Base-by-base conservation (phyloP, 192 early-diverging fungal genomes). In the Coemansia sp. region DNA sequence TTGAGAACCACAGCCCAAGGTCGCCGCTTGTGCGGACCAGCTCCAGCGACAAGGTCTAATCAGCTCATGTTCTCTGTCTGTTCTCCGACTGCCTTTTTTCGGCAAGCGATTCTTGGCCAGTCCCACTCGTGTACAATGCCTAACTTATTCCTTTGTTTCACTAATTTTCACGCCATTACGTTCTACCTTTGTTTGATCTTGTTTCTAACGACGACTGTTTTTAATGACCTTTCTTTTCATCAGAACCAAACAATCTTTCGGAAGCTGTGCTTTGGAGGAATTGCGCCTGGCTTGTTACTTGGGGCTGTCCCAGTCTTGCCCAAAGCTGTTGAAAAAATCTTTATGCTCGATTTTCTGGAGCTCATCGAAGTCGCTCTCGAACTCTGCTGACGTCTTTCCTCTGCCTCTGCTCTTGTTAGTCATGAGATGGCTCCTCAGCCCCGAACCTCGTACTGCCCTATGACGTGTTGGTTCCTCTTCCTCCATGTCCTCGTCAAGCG, bases 311-410 rank as follows among this genome's bases (percentile, higher is more conserved):
- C 80, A 83, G 61, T 68, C 35, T 44, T 71, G 43, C 12, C 68
- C 71, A 77, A 83, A 83, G 46, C 41, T 51, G 24, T 75, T 69
- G 41, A 66, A 68, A 48, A 75, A 77, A 66, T 71, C 68, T 1
- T 33, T 45, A 63, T 83, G 75, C 12, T 68, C 69, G 10, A 77
- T 56, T 12, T 57, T 70, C 14, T 60, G 45, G 7, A 30, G n/a
- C 56, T 76, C 78, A 38, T 73, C 73, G 0, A 33, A 3, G 24
- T 34, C 66, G 39, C 48, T 16, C n/a, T 21, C 35, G 18, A 21
- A 59, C n/a, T 10, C 57, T 0, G 7, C 33, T 1, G 12, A 26
- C 51, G 21, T 21, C 24, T 9, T 26, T 53, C 51, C 51, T 9
- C 51, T 53, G 51, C 20, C 51, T 26, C 24, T 53, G 11, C 9